phyloP scores from a whole-genome alignment of 495 filamentous ascomycete species.

The Aspergillus funiculosus region DNA sequence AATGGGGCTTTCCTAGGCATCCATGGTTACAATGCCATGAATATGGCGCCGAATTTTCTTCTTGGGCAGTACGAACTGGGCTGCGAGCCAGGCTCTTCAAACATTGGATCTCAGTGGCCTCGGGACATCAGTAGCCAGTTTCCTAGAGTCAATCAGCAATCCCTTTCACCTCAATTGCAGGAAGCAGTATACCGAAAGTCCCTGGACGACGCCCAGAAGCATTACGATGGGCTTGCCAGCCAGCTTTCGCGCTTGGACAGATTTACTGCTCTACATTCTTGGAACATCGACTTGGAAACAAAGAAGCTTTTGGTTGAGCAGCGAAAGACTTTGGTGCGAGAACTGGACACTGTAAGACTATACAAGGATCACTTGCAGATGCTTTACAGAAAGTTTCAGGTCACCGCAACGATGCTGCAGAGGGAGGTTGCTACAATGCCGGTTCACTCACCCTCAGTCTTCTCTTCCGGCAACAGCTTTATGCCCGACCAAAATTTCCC shows the following conservation, averaged over 20 bases:
- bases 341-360: constrained; percentile 32
- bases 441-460: too few species aligned
- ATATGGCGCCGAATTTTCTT: not conserved
- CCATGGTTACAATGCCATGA: constrained; percentile 7
- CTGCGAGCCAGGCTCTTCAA: constrained; percentile 8
- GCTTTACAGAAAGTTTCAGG: constrained; percentile 10
- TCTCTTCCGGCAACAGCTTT: too few species aligned
- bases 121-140: not conserved
- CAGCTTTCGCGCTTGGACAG: constrained; percentile 34
- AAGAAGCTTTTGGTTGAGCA: constrained; percentile 33
- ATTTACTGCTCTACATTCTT: constrained; percentile 35
- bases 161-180: constrained; percentile 2
- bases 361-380: constrained; percentile 33
- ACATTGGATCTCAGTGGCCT: constrained; percentile 13
- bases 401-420: constrained; percentile 3
- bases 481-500: too few species aligned
- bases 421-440: not conserved
- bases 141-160: constrained; percentile 8
- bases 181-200: constrained; percentile 12
- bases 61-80: constrained; percentile 13
- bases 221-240: constrained; percentile 24
- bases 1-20: constrained; percentile 6
- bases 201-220: constrained; percentile 23
- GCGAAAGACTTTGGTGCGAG: constrained; percentile 32
- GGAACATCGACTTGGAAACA: constrained; percentile 28